Evolutionary conservation across 73 alveolate genomes (phyloP), one percentile per base, ranked within the genome.

Genomic region (Effrenium voratum): DNA sequence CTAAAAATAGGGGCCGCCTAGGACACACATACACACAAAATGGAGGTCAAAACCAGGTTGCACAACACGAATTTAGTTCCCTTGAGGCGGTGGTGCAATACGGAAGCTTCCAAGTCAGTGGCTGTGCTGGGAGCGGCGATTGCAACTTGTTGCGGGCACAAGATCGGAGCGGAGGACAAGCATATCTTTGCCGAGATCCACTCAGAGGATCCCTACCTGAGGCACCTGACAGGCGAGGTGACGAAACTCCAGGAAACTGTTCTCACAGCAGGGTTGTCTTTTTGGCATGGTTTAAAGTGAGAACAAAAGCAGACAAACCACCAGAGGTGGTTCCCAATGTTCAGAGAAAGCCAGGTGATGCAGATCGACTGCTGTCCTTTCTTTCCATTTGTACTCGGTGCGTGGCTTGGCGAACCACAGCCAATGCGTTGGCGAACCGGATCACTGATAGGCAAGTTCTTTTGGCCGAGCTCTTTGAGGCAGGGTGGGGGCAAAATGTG

Each of bases 331-430:
- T n/a, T n/a, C n/a, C n/a, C n/a, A n/a, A n/a, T n/a, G n/a, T n/a
- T n/a, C 26, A 3, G 73, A 60, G 73, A 60, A 16, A 38, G 75
- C 75, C 40, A n/a, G 30, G 73, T 28, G 73, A 59, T 26, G 19
- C 45, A 13, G 83, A 36, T 1, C 43, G 66, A 5, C 49, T 87
- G 95, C 28, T 38, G 84, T 44, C 95, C 52, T 44, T 87, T 66
- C 84, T 87, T 2, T 63, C 84, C 49, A 38, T 87, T 68, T 87
- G 95, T 68, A 87, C 95, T 8, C 95, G 83, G 16, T 87, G 95
- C 68, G 95, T 87, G 41, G 95, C 95, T 32, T 87, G 95, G 95
- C 95, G 95, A 28, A 87, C 95, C 60, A 87, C 95, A 26, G 95
- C 95, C 34, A 83, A 83, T 13, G 95, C 95, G n/a, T 30, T 38